Conservation (phyloP, 768 basidiomycete genomes). For the Tylopilus cervinicoccineus region DNA sequence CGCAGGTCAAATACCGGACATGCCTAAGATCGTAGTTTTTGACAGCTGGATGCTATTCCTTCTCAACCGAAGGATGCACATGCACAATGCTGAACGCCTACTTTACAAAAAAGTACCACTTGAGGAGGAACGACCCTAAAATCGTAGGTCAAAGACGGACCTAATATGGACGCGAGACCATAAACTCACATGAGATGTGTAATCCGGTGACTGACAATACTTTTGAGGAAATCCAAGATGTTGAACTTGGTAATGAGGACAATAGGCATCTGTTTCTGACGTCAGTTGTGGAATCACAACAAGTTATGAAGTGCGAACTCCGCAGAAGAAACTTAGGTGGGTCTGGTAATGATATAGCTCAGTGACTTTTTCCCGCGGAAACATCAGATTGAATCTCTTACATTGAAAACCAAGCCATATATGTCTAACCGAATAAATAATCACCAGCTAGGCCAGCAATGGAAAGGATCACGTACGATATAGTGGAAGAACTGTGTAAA, state of each 20-base stretch:
- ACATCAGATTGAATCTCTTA: conserved; percentile 22
- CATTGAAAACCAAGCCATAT: conserved; percentile 61
- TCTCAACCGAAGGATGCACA: neutral
- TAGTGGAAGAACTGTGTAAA: conserved; percentile 49
- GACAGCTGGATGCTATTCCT: conserved; percentile 36
- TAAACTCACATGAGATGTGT: conserved; percentile 40
- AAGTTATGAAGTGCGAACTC: conserved; percentile 37
- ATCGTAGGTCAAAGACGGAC: neutral
- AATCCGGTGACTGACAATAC: conserved; percentile 41
- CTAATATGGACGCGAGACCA: neutral
- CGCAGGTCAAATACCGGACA: conserved; percentile 36
- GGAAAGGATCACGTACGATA: conserved; percentile 44
- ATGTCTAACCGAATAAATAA: conserved; percentile 42
- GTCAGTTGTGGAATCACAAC: conserved; percentile 3
- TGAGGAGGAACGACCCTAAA: conserved; percentile 45
- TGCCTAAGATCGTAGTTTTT: conserved; percentile 39
- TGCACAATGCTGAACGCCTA: conserved; percentile 10
- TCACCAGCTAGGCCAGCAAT: neutral
- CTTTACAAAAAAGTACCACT: conserved; percentile 49
- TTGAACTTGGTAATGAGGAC: conserved; percentile 45
- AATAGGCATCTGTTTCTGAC: conserved; percentile 41
- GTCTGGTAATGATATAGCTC: conserved; percentile 40
- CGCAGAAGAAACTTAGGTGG: conserved; percentile 53
- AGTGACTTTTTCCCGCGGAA: neutral
- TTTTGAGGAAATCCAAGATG: conserved; percentile 42